Evolutionary conservation across 2,329 filamentous ascomycete species (phyloP), one percentile per base, ranked within the genome.

Genomic region (Atkinsonella hypoxylon): DNA sequence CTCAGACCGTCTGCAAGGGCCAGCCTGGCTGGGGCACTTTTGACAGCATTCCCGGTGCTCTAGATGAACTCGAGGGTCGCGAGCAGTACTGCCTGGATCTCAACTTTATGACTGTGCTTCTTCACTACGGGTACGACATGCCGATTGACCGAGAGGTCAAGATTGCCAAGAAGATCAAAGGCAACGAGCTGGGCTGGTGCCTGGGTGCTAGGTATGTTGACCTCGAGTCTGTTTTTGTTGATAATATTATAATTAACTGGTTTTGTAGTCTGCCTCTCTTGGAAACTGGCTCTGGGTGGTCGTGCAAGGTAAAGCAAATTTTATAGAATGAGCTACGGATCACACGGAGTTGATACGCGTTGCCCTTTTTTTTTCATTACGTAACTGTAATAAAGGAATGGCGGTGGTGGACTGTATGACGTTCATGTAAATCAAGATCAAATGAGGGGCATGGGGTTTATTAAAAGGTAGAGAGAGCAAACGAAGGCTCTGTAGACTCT

Each of bases 111-210:
- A 72, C 95, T 60, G 87, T 87, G 26, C 75, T 98, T 51, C 73
- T 97, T 50, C 90, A 97, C 69, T 95, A 89, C 6, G 93, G 93
- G 3, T 98, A 98, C 62, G 93, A 97, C 59, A 96, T 98, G 89
- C 91, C 91, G 4, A 83, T 97, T 60, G 88, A 95, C 58, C 80
- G 94, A 39, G 93, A 98, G 69, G 89, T 98, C 57, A 91, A 87
- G 76, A 95, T 96, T 64, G 93, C 91, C 53, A 98, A 98, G 85
- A 95, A 96, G 78, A 95, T 98, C 64, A 91, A 94, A 73, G 83
- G 83, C 51, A 96, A 96, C 67, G 94, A 98, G 73, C 72, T 98
- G 61, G 93, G 93, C 39, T 98, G 93, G 93, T 97, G 91, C 72
- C 76, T 98, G 63, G 93, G 93, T 67, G 93, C 93, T 57, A 95